Evolutionary conservation across 164 flowering plant genomes (phyloP), one percentile per base, ranked within the genome.

Genomic region (Platanus orientalis): DNA sequence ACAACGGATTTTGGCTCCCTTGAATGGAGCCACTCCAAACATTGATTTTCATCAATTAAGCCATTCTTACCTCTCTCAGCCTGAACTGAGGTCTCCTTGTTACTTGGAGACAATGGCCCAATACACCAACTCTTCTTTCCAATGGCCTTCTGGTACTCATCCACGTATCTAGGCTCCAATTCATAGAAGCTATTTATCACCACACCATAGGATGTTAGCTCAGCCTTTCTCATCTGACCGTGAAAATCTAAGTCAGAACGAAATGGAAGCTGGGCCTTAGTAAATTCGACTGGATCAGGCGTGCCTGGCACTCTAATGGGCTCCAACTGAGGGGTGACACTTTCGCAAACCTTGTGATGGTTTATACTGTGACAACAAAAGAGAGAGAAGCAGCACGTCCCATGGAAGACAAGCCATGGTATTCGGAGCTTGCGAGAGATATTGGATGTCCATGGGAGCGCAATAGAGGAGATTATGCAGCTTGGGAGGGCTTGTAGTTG

Each of bases 61-160:
- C 74, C 49, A 25, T 66, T 74, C 36, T 67, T 70, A 3, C 86
- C 84, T 56, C 88, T 73, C 21, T 76, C 70, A 14, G 59, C 63
- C 59, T 69, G 75, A 30, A 74, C 81, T 2, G 39, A 3, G 2
- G 34, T 21, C 7, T 69, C 71, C n/a, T 66, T 45, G 63, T 76
- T 78, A 58, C 68, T 72, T 0, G 69, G 64, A 0, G 84, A 76
- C 3, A 79, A 78, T 1, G 84, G 86, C 0, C 89, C 89, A 4
- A 82, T 55, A 32, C 78, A 69, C 84, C 84, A 83, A 1, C 64
- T 71, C 19, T 66, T 70, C 4, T 50, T 53, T 1, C 58, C 69
- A 36, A 45, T 66, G 0, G 39, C 64, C 23, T 72, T 79, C 34
- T 9, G 9, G 54, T 68, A 79, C 26, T 63, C 68, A 10, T 72